These are phyloP conservation scores for Ramichloridium luteum DNA, from an alignment of 2,329 filamentous ascomycete genomes.

Conservation along the genomic window DNA sequence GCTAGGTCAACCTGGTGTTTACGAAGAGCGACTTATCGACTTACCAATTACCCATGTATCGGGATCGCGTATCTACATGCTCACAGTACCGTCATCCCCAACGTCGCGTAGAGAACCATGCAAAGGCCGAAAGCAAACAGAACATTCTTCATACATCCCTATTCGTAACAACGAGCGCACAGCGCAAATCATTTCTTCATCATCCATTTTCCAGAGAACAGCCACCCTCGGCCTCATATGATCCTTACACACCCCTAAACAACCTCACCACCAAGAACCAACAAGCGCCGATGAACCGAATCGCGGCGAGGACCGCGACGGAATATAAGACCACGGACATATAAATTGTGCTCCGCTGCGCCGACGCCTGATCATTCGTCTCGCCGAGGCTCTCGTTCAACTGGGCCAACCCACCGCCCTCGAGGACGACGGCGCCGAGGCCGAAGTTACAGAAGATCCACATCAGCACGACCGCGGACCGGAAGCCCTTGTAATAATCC, in stretches of 20 bases:
- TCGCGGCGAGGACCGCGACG: slow-evolving; percentile 69
- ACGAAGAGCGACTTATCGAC: too few relatives aligned
- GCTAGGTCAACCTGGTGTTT: too few relatives aligned
- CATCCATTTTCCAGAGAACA: too few relatives aligned
- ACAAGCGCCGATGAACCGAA: slow-evolving; percentile 76
- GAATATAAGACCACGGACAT: slow-evolving; percentile 80
- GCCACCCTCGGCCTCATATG: too few relatives aligned
- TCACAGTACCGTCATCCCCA: too few relatives aligned
- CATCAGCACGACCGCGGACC: slow-evolving; percentile 77
- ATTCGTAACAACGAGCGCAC: too few relatives aligned
- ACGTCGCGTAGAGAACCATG: too few relatives aligned
- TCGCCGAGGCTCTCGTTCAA: slow-evolving; percentile 16
- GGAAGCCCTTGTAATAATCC: slow-evolving; percentile 96
- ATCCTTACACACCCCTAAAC: slow-evolving; percentile 46
- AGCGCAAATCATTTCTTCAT: too few relatives aligned
- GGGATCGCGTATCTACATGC: too few relatives aligned
- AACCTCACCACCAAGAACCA: slow-evolving; percentile 88
- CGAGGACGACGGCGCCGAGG: slow-evolving; percentile 73
- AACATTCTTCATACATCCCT: too few relatives aligned
- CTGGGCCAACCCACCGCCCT: slow-evolving; percentile 64
- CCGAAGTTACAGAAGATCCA: slow-evolving; percentile 98
- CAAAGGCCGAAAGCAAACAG: too few relatives aligned
- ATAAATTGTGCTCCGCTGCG: slow-evolving; percentile 61
- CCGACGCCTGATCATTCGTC: slow-evolving; percentile 35
- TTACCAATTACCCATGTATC: too few relatives aligned